Percentiles rank a stretch among this genome's conserved stretches.
phyloP scores from a whole-genome alignment of 2,329 filamentous ascomycete genomes.

The Diplodia corticola region DNA sequence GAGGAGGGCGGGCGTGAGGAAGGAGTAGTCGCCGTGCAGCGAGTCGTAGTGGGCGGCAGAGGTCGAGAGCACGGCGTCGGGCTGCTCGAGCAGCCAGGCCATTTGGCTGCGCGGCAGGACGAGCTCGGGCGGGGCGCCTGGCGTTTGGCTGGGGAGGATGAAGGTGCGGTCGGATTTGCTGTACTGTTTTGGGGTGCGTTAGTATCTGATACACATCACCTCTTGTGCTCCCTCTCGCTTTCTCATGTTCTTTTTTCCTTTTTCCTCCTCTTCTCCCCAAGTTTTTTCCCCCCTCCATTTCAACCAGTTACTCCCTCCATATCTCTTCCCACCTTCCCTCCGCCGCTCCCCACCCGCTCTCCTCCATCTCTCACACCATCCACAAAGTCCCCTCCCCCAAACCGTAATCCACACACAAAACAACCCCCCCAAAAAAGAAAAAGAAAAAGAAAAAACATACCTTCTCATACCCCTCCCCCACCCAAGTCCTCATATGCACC shows the following conservation, averaged over 20 bases:
- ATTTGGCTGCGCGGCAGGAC: slow-evolving; percentile 40
- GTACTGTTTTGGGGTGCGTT: slow-evolving; percentile 26
- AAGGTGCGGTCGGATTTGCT: slow-evolving; percentile 31
- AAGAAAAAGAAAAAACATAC: neutral
- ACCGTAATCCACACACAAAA: too few species aligned
- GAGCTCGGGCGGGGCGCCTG: slow-evolving; percentile 33
- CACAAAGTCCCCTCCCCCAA: too few species aligned
- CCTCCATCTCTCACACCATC: too few species aligned
- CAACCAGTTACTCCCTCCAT: too few species aligned
- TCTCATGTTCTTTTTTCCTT: neutral
- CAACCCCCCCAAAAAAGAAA: too few species aligned
- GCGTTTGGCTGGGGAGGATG: slow-evolving; percentile 30
- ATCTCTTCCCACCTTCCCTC: neutral
- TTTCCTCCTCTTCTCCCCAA: too few species aligned
- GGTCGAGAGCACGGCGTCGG: slow-evolving; percentile 43
- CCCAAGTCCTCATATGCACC: neutral
- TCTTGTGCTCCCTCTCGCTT: neutral
- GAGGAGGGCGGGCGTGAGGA: slow-evolving; percentile 39
- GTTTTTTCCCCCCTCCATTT: too few species aligned
- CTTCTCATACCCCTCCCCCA: slow-evolving; percentile 9
- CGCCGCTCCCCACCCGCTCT: neutral
- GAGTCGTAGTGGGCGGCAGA: slow-evolving; percentile 41
- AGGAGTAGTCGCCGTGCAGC: slow-evolving; percentile 43
- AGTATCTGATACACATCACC: neutral
- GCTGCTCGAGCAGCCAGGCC: slow-evolving; percentile 46